Evolutionary conservation across 2,329 filamentous ascomycete species (phyloP), one percentile per base, ranked within the genome.

Genomic region (Arthrinium phaeospermum): DNA sequence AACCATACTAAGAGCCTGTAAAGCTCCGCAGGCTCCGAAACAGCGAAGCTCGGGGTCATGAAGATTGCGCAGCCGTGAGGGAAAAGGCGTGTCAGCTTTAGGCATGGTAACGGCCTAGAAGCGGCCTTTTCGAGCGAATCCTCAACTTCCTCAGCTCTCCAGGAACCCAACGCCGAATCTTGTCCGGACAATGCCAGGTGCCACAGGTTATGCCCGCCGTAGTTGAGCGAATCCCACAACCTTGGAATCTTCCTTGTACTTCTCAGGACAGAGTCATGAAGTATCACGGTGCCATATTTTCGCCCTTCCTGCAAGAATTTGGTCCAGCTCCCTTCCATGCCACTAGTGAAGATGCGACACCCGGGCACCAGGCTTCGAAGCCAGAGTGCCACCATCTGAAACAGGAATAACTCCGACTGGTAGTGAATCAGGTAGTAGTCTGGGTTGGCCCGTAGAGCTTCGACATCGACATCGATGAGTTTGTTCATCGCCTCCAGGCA

Each of bases 21-120:
- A 1, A 84, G 77, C 34, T 77, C 80, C 3, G 76, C 75, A 1
- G 87, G 86, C 69, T 88, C 84, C 0, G 85, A 83, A 14, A 87
- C 78, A 1, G 85, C 77, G 68, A 88, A 87, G 74, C 86, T 88
- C 5, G 86, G 86, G 0, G 86, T 87, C 4, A 88, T 76, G 0
- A 88, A 75, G n/a, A 88, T 81, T 5, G 81, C 84, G 8, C 82
- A 79, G 0, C 86, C 85, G 30, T 80, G 77, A 2, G 86, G 85
- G 70, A 88, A 86, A 3, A 89, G 75, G 3, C 81, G 81, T 1
- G 80, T 85, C 46, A 83, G 73, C 10, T 76, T 78, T 7, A 86
- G 76, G 24, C 79, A 79, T 41, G 57, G 57, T n/a, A 41, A 34
- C 19, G 34, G 7, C 34, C n/a, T 64, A 22, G 30, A 22, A 64